Percentiles rank a stretch among this genome's conserved stretches.
phyloP scores from a whole-genome alignment of 495 filamentous ascomycete species.

The Pseudotulostoma volvatum region DNA sequence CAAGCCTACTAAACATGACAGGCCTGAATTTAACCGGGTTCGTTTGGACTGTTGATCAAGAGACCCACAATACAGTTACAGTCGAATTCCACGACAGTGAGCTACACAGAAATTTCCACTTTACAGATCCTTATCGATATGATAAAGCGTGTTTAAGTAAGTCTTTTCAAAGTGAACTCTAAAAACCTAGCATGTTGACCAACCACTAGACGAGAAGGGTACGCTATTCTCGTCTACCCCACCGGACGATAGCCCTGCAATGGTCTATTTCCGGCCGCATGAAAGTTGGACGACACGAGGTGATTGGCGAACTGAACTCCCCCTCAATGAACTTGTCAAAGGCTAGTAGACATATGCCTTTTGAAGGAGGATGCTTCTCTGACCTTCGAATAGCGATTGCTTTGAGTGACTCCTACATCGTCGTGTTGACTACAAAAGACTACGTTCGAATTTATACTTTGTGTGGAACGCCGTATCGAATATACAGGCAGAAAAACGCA shows the following conservation, averaged over 20 bases:
- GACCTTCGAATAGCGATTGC: conserved; percentile 45
- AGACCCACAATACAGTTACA: conserved; percentile 85
- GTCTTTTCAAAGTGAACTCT: too few species aligned
- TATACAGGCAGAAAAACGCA: conserved; percentile 85
- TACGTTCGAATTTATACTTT: conserved; percentile 89
- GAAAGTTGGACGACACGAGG: conserved; percentile 86
- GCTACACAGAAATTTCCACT: conserved; percentile 84
- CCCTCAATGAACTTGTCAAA: conserved; percentile 60
- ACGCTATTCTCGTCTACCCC: conserved; percentile 74
- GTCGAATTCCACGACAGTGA: conserved; percentile 96
- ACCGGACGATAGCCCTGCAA: conserved; percentile 48
- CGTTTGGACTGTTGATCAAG: conserved; percentile 95
- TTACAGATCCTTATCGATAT: conserved; percentile 82
- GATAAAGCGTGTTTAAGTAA: conserved; percentile 80
- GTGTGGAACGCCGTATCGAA: conserved; percentile 72
- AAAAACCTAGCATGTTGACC: conserved; percentile 24
- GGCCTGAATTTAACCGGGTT: conserved; percentile 77
- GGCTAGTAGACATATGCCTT: conserved; percentile 19
- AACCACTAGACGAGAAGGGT: conserved; percentile 51
- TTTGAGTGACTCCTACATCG: conserved; percentile 80
- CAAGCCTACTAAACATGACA: conserved; percentile 15
- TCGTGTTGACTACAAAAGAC: conserved; percentile 65
- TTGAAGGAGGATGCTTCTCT: too few species aligned
- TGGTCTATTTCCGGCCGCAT: conserved; percentile 91
- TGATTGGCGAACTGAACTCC: conserved; percentile 80